Conservation (phyloP, 1,284 basidiomycete genomes). For the Lentinus polychrous region DNA sequence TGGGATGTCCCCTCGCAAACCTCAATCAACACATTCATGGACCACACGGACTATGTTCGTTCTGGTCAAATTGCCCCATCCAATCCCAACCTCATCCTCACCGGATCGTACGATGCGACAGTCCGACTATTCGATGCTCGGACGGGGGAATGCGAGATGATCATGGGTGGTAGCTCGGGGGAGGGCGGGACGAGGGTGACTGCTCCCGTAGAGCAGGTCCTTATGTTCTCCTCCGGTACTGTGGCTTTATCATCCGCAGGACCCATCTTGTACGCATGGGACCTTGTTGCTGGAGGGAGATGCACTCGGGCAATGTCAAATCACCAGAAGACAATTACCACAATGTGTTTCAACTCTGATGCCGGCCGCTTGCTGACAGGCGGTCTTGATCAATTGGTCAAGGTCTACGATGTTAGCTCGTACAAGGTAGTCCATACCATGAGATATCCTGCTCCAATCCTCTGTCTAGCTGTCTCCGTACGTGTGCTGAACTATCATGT, state of each 20-base stretch:
- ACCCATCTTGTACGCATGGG: constrained; percentile 93
- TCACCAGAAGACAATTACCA: constrained; percentile 97
- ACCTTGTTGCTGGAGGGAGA: constrained; percentile 86
- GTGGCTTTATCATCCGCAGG: constrained; percentile 85
- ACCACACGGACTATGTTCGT: constrained; percentile 94
- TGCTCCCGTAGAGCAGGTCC: constrained; percentile 87
- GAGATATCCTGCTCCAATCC: constrained; percentile 92
- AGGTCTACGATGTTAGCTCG: constrained; percentile 93
- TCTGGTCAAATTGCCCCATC: constrained; percentile 81
- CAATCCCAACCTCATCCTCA: constrained; percentile 82
- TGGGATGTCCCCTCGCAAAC: constrained; percentile 95
- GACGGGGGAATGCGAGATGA: constrained; percentile 73
- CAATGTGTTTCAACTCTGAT: constrained; percentile 74
- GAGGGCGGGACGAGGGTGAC: constrained; percentile 33
- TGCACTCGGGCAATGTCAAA: constrained; percentile 89
- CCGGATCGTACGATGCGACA: constrained; percentile 93
- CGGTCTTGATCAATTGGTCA: constrained; percentile 94
- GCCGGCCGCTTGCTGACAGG: constrained; percentile 83
- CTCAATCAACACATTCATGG: constrained; percentile 70
- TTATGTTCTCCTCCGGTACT: constrained; percentile 91
- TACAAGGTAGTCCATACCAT: constrained; percentile 98
- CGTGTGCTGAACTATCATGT: constrained; percentile 21
- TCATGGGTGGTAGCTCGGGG: constrained; percentile 55
- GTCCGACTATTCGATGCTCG: constrained; percentile 87
- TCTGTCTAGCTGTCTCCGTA: constrained; percentile 89